Evolutionary conservation across 768 basidiomycete genomes (phyloP), one percentile per base, ranked within the genome.

Genomic region (Tylopilus sp.): DNA sequence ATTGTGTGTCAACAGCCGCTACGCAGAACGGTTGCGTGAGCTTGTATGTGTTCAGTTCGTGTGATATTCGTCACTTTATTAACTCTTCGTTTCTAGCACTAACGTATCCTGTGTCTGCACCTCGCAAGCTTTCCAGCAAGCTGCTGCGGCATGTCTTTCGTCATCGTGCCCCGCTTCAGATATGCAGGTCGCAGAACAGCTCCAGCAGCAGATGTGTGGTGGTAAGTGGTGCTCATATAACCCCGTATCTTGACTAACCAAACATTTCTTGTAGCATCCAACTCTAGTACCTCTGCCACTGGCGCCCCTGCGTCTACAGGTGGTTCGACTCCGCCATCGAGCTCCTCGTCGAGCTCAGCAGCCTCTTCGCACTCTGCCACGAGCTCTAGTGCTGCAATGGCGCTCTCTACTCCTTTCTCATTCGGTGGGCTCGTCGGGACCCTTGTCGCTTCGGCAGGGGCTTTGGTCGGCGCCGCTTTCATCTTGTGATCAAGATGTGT

Each of bases 21-120:
- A 0, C 40, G 0, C 2, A 1, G 2, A 18, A 11, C 0, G 17
- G n/a, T 0, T 68, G 67, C 18, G 0, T n/a, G 1, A 50, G 48
- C 50, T 58, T 7, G 65, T 69, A 40, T 6, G 65, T 48, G n/a
- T 20, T 11, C 3, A 11, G 12, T 9, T 23, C 0, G 6, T 10
- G 20, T 15, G 17, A 2, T 2, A 28, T 28, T 4, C 23, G 5
- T 41, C 17, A 3, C 11, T 12, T 9, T 3, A 4, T 30, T 57
- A 8, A 47, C 42, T 11, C 8, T 8, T 18, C 10, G 11, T 42
- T n/a, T n/a, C n/a, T 26, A 79, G 78, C 59, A 60, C 73, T 12
- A 59, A 79, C 58, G 0, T 73, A n/a, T 0, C 50, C 0, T 79
- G 78, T 46, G 55, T 75, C 20, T 79, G 78, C 64, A 58, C 67